Evolutionary conservation across 2,329 filamentous ascomycete genomes (phyloP), one percentile per base, ranked within the genome.

Genomic region (Esteya vermicola): DNA sequence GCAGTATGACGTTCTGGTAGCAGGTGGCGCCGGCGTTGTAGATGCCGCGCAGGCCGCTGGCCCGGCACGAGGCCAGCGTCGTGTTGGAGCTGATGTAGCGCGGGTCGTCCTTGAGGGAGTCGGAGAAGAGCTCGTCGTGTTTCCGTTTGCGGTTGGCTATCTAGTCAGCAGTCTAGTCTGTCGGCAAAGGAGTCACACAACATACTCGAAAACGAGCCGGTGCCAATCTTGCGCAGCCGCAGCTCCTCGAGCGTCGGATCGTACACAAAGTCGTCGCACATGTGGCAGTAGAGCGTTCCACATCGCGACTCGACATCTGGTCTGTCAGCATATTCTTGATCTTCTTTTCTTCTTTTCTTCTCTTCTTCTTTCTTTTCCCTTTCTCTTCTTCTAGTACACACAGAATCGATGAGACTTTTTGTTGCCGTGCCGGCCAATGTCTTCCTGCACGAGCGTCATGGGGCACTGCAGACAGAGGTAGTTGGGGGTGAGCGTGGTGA

Each of bases 1-100:
- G 91, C 14, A 98, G 68, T 36, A 96, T 86, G 23, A 95, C 89
- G 51, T 91, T 93, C 70, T 96, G 89, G 60, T 95, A 98, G 64
- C 89, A 98, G 10, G 91, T 96, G 43, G 93, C 86, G n/a, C 89
- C 91, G 57, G 94, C 89, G 54, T 96, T 98, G 60, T 93, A 95
- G 45, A 98, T 81, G 25, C 89, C 89, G 27, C 91, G 78, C 30
- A 95, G 74, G 9, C 91, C 89, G 49, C 81, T 86, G 16, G 85
- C 86, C 42, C 84, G 78, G 55, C 56, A 49, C 41, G 47, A 47
- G 7, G 84, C 79, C 42, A 78, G 73, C 22, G 73, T 79, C 12
- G 86, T 88, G 54, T 95, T 93, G 44, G 69, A 69, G 31, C 77
- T 72, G 47, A 94, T 80, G 51, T 84, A 86, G 41, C 75, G 69